Conservation (phyloP, 2,329 filamentous ascomycete genomes). For the Blastomyces silverae region DNA sequence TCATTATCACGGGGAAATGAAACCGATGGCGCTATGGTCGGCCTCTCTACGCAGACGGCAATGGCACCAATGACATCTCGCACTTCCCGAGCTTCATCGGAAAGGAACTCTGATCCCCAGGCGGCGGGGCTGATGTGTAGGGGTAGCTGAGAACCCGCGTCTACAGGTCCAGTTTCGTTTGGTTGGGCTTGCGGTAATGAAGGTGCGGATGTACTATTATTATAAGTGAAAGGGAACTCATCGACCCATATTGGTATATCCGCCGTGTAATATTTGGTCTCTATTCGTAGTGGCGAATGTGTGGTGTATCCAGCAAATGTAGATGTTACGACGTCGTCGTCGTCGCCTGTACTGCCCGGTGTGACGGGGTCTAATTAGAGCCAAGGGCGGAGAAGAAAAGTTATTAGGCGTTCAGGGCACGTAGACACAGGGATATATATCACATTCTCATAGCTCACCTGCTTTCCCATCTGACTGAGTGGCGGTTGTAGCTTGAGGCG, state of each 20-base stretch:
- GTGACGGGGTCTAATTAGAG: not conserved
- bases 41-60: constrained; percentile 34
- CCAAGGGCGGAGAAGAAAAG: not conserved
- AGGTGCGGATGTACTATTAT: not conserved
- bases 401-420: not conserved
- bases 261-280: constrained; percentile 41
- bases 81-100: constrained; percentile 38
- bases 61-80: constrained; percentile 42
- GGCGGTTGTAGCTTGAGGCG: constrained; percentile 18
- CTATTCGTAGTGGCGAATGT: constrained; percentile 37
- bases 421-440: not conserved
- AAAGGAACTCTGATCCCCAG: constrained; percentile 40
- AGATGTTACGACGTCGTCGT: constrained; percentile 21
- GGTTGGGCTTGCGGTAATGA: constrained; percentile 1
- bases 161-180: not conserved
- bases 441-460: constrained; percentile 1
- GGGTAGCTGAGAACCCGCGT: constrained; percentile 9
- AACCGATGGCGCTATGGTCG: constrained; percentile 15
- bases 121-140: constrained; percentile 17
- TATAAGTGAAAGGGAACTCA: constrained; percentile 33
- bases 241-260: constrained; percentile 45
- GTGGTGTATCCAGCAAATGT: constrained; percentile 44
- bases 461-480: not conserved
- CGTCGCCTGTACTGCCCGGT: not conserved
- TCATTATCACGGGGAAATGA: constrained; percentile 8